These are phyloP conservation scores for Coelastrella sp. DNA, from an alignment of 139 green algal genomes.

Conservation along the genomic window DNA sequence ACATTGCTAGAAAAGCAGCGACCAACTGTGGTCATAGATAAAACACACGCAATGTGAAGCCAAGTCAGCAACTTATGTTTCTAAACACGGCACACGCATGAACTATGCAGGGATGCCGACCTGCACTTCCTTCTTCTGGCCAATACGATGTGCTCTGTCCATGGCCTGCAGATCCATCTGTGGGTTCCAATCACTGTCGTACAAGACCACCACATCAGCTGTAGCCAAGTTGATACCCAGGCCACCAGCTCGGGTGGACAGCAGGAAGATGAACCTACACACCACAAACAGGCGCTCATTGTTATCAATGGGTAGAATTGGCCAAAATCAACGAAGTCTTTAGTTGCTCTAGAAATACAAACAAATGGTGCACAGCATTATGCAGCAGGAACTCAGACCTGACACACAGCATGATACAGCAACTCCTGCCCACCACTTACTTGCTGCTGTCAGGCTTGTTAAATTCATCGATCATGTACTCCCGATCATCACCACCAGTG, in stretches of 20 bases:
- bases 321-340: no score
- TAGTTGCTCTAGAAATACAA: no score
- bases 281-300: background rate
- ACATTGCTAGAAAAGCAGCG: no score
- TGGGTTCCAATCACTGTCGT: conserved; percentile 94
- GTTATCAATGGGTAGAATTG: background rate
- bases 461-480: conserved; percentile 93
- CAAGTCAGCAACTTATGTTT: no score
- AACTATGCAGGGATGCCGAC: background rate
- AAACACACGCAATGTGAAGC: no score
- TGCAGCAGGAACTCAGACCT: no score
- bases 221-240: conserved; percentile 94
- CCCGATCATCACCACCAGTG: conserved; percentile 94
- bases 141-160: conserved; percentile 98
- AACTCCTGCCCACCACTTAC: background rate
- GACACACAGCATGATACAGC: no score
- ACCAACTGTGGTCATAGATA: no score
- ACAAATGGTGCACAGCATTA: no score
- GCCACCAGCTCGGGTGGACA: conserved; percentile 80
- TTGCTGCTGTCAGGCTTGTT: conserved; percentile 70
- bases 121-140: conserved; percentile 99
- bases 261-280: conserved; percentile 94
- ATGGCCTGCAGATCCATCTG: conserved; percentile 97
- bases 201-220: conserved; percentile 95
- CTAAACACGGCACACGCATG: background rate